Evolutionary conservation across 306 rosid genomes (phyloP), one percentile per base, ranked within the genome.

Genomic region (Begonia loranthoides): DNA sequence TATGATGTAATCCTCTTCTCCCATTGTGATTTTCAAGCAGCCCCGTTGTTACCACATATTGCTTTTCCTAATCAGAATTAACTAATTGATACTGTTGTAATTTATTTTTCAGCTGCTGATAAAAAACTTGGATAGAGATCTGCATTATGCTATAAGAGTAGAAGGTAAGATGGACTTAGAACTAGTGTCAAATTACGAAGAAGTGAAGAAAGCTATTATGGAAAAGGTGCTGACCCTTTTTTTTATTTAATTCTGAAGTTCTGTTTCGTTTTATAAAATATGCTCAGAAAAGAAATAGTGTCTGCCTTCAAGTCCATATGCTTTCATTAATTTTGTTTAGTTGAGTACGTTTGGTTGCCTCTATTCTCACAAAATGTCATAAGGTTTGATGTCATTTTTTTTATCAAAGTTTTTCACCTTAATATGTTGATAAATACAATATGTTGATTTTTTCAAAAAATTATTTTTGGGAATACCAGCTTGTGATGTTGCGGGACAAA

Each of bases 161-260:
- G 97, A 84, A 78, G 97, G 97, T 51, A 79, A 81, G 76, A 58
- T 49, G 87, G 95, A 82, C 62, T 60, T 85, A 75, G 86, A 85
- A 43, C 69, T 60, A 21, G 87, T 90, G 60, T 69, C 85, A 52
- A 90, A 90, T 67, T 90, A 90, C 66, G 82, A 80, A 54, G 94
- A 90, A 73, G 94, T 90, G 70, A 82, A 78, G 83, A 71, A 66
- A 59, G 73, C 83, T 57, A 90, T 90, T 55, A 57, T 70, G 80
- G 95, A 80, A 70, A 85, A 90, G 97, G 97, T 90, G 72, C 57
- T 51, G 64, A 33, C 13, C 45, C 17, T 19, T 71, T 59, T 46
- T 63, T 56, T 50, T 52, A 41, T 70, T 47, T 60, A n/a, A 40
- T 63, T 55, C 58, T 40, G 39, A 10, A 13, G n/a, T 10, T 49